These are phyloP conservation scores for Olyra latifolia DNA, from an alignment of 176 grass and related monocot genomes.

Conservation along the genomic window DNA sequence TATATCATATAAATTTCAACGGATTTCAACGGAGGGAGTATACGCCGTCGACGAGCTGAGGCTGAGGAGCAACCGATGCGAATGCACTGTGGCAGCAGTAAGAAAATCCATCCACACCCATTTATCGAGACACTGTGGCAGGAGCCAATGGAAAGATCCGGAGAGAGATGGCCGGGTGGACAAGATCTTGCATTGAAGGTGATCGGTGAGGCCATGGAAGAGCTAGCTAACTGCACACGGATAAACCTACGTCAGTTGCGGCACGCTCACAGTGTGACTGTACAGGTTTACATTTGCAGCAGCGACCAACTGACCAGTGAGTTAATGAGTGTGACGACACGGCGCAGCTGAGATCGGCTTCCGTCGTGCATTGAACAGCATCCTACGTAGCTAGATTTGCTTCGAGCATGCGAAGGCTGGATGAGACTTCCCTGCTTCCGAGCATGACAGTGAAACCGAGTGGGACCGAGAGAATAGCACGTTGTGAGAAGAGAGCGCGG, in stretches of 20 bases:
- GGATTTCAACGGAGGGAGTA: too few species aligned
- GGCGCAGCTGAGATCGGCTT: neutral
- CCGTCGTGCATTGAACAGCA: neutral
- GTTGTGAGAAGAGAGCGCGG: too few species aligned
- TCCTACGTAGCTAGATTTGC: conserved; percentile 20
- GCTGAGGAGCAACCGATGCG: too few species aligned
- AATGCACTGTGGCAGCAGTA: too few species aligned
- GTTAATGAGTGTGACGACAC: neutral
- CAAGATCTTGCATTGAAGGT: neutral
- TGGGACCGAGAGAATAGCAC: too few species aligned
- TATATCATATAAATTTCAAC: too few species aligned
- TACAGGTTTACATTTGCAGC: neutral
- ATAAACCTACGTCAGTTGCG: neutral
- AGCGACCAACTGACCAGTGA: neutral
- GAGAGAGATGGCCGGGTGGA: neutral
- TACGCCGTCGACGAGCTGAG: too few species aligned
- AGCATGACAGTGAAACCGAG: too few species aligned
- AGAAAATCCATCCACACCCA: too few species aligned
- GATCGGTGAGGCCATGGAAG: neutral
- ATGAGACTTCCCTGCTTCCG: too few species aligned
- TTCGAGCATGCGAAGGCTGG: too few species aligned
- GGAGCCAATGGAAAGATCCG: neutral
- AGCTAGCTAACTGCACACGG: neutral
- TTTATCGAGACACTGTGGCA: too few species aligned
- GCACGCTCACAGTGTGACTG: neutral